Evolutionary conservation across 2,329 filamentous ascomycete genomes (phyloP).

Genomic region (Drechslerella dactyloides): DNA sequence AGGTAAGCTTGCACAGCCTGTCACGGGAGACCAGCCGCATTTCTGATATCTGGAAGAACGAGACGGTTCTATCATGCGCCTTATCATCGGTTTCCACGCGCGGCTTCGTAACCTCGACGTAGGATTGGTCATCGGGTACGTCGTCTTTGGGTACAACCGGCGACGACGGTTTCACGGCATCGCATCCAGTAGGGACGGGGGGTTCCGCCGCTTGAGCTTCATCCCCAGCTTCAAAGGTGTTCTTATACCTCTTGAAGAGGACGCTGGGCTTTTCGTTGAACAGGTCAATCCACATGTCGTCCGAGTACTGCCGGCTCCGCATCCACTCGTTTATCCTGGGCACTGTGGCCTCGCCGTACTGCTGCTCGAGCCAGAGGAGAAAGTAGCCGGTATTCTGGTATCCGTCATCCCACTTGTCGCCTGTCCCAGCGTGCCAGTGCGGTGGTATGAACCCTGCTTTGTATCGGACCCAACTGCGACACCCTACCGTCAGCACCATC

Average conservation of each 20-base stretch:
- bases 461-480: conserved; percentile 73
- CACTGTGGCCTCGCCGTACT: conserved; percentile 67
- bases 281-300: conserved; percentile 73
- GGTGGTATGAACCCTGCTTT: conserved; percentile 74
- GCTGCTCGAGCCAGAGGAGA: conserved; percentile 78
- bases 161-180: not conserved
- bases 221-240: conserved; percentile 51
- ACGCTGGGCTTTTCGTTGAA: conserved; percentile 69
- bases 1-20: conserved; percentile 39
- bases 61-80: not conserved
- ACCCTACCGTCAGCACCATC: not conserved
- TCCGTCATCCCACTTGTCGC: conserved; percentile 55
- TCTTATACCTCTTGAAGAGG: conserved; percentile 76
- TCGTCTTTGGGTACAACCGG: conserved; percentile 13
- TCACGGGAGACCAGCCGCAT: conserved; percentile 34
- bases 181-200: conserved; percentile 7
- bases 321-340: conserved; percentile 72
- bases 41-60: conserved; percentile 32
- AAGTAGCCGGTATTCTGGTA: conserved; percentile 95
- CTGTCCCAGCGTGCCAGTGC: conserved; percentile 74
- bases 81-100: conserved; percentile 7
- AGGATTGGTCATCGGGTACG: conserved; percentile 22
- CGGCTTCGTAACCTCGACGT: conserved; percentile 27
- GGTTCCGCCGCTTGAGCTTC: conserved; percentile 4
- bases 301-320: conserved; percentile 68